Evolutionary conservation across 306 rosid species (phyloP).

Genomic region (Prunus fruticosa): DNA sequence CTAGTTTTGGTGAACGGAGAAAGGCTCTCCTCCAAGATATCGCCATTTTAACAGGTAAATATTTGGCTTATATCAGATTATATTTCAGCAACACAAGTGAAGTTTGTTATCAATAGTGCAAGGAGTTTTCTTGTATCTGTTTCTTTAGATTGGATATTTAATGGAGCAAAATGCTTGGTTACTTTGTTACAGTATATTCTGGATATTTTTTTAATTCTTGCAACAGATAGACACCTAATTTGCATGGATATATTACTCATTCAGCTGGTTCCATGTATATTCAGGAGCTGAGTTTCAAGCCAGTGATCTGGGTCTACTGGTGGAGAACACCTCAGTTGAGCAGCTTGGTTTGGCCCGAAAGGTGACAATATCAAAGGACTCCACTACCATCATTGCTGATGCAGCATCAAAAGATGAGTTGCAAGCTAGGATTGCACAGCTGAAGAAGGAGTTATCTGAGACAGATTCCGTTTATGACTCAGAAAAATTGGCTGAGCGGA

Average conservation of each 20-base stretch:
- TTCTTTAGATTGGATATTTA: background rate
- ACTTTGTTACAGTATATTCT: background rate
- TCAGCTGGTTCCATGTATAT: background rate
- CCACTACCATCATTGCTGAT: conserved; percentile 91
- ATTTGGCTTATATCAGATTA: background rate
- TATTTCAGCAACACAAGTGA: background rate
- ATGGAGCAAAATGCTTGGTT: background rate
- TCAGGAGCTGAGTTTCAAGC: conserved; percentile 97
- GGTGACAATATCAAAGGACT: conserved; percentile 81
- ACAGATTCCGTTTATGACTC: conserved; percentile 93
- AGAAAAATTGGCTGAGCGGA: conserved; percentile 86
- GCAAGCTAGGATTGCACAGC: conserved; percentile 83
- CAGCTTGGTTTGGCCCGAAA: conserved; percentile 94
- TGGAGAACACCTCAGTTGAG: conserved; percentile 82
- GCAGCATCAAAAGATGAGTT: conserved; percentile 98
- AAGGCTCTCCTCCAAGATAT: conserved; percentile 95
- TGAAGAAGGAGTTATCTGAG: conserved; percentile 76
- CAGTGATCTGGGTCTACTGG: conserved; percentile 65
- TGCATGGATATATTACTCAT: background rate
- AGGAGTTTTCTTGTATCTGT: background rate
- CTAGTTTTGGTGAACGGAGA: conserved; percentile 88
- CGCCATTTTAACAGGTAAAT: conserved; percentile 89
- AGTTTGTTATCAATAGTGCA: background rate
- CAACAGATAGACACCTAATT: background rate
- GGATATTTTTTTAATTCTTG: background rate